Evolutionary conservation across 176 grass and related monocot genomes (phyloP), one percentile per base, ranked within the genome.

Genomic region (Ensete glaucum): DNA sequence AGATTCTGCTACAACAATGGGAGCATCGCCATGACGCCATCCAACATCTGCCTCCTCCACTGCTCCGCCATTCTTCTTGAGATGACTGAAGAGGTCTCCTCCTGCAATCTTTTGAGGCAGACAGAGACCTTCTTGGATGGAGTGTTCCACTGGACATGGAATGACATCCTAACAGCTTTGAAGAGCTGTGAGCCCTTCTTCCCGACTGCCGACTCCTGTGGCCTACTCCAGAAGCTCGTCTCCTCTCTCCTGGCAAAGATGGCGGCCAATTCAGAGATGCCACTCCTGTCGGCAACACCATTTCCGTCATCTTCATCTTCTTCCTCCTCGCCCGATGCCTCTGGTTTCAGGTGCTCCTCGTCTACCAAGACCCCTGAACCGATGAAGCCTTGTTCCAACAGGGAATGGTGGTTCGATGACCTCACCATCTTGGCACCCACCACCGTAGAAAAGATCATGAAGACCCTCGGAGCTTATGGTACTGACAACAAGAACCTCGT

Each of bases 331-430:
- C 85, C 87, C 1, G 89, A 92, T 64, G 84, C 83, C 27, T 43
- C 27, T 6, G 90, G 81, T 9, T 84, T 89, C 21, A 69, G 79
- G 53, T 79, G 79, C 22, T 82, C 79, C 60, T 91, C 89, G 16
- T 89, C 72, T n/a, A 64, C 65, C 48, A 96, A 89, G 77, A 96
- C 86, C n/a, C 72, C 86, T 0, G 92, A 92, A 11, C 89, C 92
- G 3, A 67, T 85, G 68, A 81, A 66, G 73, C 87, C 87, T 3
- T 90, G 83, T 73, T 77, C 72, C 24, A 78, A 77, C 53, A 70
- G 73, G 79, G 90, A 98, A 69, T 98, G 95, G 95, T 98, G 95
- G 95, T 94, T 83, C 19, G 95, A 98, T 26, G 90, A 94, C 80
- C 72, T 94, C 78, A 87, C 88, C 8, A 76, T 79, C 0, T 69